Conservation (phyloP, 371 early-diverging fungal genomes). For the Mucor circinelloides region DNA sequence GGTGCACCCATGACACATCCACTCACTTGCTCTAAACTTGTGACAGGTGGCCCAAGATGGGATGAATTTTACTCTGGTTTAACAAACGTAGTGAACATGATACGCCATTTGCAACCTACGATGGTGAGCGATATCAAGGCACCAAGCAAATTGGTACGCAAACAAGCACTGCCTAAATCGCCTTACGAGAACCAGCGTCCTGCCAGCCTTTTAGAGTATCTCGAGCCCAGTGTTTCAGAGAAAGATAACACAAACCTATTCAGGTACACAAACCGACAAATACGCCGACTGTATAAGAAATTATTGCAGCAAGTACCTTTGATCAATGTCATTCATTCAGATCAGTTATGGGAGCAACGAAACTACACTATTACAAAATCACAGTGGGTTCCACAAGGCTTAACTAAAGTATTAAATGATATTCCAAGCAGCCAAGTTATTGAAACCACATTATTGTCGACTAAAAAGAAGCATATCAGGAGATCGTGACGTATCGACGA, state of each 20-base stretch:
- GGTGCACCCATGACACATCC: constrained; percentile 21
- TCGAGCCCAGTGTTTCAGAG: not conserved
- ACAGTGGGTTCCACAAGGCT: constrained; percentile 20
- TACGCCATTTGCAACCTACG: constrained; percentile 10
- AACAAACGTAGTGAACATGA: not conserved
- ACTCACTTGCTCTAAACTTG: not conserved
- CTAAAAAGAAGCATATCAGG: constrained; percentile 4
- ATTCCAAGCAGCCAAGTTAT: constrained; percentile 11
- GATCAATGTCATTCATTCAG: constrained; percentile 13
- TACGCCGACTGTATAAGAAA: constrained; percentile 30
- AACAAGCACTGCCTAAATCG: constrained; percentile 8
- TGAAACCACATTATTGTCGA: constrained; percentile 2
- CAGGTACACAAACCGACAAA: constrained; percentile 15
- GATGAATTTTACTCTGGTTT: constrained; percentile 28
- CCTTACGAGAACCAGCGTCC: constrained; percentile 16
- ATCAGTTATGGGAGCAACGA: constrained; percentile 20
- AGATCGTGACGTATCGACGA: not conserved
- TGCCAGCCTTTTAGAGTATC: constrained; percentile 15
- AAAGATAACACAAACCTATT: not conserved
- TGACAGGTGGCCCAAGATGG: constrained; percentile 39
- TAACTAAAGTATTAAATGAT: constrained; percentile 8
- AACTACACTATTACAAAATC: constrained; percentile 21
- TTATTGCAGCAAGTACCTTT: constrained; percentile 33
- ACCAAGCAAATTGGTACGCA: not conserved
- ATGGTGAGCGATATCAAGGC: not conserved